phyloP scores from a whole-genome alignment of 352 stramenopile species.

The Phytopythium chamaehyphon region DNA sequence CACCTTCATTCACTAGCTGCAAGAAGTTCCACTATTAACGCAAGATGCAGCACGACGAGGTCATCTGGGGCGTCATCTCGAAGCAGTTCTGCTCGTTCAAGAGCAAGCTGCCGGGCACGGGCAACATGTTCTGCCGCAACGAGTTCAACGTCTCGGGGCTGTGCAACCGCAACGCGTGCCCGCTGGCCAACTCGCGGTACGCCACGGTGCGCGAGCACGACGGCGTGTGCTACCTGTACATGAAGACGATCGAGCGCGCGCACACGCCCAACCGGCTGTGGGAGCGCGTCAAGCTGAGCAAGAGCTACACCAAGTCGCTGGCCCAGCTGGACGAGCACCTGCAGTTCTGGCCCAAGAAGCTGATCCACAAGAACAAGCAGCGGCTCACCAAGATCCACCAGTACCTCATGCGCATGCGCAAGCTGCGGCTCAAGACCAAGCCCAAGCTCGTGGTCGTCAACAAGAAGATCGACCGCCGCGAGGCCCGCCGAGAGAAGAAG shows the following conservation, averaged over 20 bases:
- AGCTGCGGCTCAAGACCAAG: conserved; percentile 94
- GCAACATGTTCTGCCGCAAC: conserved; percentile 97
- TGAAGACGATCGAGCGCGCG: conserved; percentile 99
- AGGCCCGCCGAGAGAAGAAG: conserved; percentile 96
- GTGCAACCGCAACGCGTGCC: conserved; percentile 96
- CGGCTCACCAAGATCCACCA: conserved; percentile 99
- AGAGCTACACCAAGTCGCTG: conserved; percentile 97
- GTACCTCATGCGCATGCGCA: conserved; percentile 98
- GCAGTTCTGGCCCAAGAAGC: conserved; percentile 97
- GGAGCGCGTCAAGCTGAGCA: conserved; percentile 97
- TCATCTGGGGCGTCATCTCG: conserved; percentile 99
- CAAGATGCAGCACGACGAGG: conserved; percentile 95
- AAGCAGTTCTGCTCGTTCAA: conserved; percentile 99
- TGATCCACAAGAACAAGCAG: conserved; percentile 98
- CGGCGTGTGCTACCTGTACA: conserved; percentile 94
- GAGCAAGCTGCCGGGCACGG: conserved; percentile 86
- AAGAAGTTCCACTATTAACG: too few species aligned
- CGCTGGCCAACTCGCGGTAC: conserved; percentile 97
- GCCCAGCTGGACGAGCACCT: conserved; percentile 94
- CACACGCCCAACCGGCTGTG: conserved; percentile 98
- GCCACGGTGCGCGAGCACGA: conserved; percentile 98
- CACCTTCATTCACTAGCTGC: too few species aligned
- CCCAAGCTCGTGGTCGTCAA: conserved; percentile 94
- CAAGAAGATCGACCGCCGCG: conserved; percentile 94
- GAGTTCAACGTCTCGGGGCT: conserved; percentile 98